Evolutionary conservation across 1,284 basidiomycete species (phyloP).

Genomic region (Microbotryum scabiosae): DNA sequence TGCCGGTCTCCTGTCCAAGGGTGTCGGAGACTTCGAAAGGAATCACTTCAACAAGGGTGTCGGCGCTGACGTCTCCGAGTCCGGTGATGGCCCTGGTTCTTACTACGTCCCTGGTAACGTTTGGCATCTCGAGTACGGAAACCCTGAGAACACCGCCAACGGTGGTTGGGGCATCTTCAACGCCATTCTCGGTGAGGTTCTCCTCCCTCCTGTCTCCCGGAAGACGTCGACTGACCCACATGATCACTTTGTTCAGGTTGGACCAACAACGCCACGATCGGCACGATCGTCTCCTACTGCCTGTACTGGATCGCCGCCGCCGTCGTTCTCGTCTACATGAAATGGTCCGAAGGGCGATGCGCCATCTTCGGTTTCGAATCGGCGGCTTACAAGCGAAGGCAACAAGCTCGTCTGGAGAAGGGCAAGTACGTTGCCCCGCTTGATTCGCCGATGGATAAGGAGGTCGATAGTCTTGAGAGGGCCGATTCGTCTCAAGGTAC

Average conservation of each 20-base stretch:
- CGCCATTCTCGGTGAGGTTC: conserved; percentile 43
- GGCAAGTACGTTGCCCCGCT: background rate
- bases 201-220: too few relatives aligned
- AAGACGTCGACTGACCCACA: too few relatives aligned
- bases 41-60: conserved; percentile 59
- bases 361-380: conserved; percentile 28
- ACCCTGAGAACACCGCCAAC: conserved; percentile 53
- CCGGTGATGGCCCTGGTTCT: conserved; percentile 71
- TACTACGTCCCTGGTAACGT: conserved; percentile 67
- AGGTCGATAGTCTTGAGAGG: too few relatives aligned
- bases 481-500: too few relatives aligned
- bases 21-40: conserved; percentile 60
- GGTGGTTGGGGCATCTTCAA: conserved; percentile 65
- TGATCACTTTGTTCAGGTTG: conserved; percentile 44
- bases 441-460: background rate
- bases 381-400: conserved; percentile 15
- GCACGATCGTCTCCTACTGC: conserved; percentile 18
- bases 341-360: conserved; percentile 51
- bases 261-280: conserved; percentile 19
- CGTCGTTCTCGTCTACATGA: conserved; percentile 56
- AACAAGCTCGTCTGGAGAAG: background rate
- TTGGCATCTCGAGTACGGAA: conserved; percentile 80
- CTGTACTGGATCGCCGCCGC: conserved; percentile 50
- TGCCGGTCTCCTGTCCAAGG: conserved; percentile 71
- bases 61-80: conserved; percentile 66